Evolutionary conservation across 805 yeast species (phyloP).

Genomic region (Yamadazyma philogaea): DNA sequence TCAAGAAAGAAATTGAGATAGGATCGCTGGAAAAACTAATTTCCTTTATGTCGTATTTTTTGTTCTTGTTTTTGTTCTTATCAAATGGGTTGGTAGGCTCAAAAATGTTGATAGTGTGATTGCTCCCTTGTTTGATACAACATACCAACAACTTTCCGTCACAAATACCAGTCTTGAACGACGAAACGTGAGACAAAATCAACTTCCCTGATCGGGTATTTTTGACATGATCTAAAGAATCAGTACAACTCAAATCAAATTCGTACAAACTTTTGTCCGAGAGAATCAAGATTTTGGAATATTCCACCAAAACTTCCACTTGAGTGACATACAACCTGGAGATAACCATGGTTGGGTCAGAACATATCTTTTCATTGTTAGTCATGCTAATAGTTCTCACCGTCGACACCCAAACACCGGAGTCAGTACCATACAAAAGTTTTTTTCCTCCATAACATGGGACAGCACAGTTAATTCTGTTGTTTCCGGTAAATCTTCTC

Average conservation of each 20-base stretch:
- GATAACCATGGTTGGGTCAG: conserved; percentile 74
- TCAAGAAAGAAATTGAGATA: conserved; percentile 83
- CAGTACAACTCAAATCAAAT: conserved; percentile 58
- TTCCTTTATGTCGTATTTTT: conserved; percentile 68
- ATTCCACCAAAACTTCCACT: conserved; percentile 87
- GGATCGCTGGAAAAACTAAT: conserved; percentile 85
- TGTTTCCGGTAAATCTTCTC: conserved; percentile 66
- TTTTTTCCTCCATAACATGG: conserved; percentile 95
- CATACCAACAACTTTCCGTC: conserved; percentile 85
- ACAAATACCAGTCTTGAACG: conserved; percentile 91
- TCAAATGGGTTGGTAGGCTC: conserved; percentile 81
- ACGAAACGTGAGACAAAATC: conserved; percentile 80
- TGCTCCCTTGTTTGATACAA: conserved; percentile 79
- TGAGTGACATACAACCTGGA: conserved; percentile 78
- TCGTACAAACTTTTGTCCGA: conserved; percentile 80
- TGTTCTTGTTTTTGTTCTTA: conserved; percentile 55
- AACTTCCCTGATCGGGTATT: conserved; percentile 69
- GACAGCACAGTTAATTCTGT: conserved; percentile 85
- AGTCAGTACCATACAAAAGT: conserved; percentile 84
- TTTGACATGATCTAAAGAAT: conserved; percentile 45
- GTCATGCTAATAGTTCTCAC: conserved; percentile 52
- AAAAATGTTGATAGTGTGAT: conserved; percentile 78
- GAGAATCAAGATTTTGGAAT: conserved; percentile 74
- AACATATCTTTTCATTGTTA: conserved; percentile 49
- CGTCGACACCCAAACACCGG: conserved; percentile 84